These are phyloP conservation scores for Ascochyta clinopodiicola DNA, from an alignment of 2,329 filamentous ascomycete species.

Conservation along the genomic window DNA sequence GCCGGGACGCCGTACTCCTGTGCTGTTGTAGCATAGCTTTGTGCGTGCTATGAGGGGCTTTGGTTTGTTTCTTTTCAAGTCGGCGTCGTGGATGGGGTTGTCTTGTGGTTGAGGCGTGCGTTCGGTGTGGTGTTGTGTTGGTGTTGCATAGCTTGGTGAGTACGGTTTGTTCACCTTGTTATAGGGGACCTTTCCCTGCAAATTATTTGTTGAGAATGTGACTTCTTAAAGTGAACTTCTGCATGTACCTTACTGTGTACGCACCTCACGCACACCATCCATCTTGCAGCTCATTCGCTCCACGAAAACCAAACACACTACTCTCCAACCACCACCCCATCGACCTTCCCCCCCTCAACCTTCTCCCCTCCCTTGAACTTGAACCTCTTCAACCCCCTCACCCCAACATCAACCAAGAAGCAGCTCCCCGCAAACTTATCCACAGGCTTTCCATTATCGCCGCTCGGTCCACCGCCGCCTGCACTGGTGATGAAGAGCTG, in stretches of 20 bases:
- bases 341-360: conserved; percentile 39
- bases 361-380: conserved; percentile 43
- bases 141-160: too few relatives aligned
- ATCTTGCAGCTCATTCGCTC: neutral
- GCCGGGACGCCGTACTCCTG: too few relatives aligned
- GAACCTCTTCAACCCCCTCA: conserved; percentile 60
- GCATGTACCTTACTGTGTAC: neutral
- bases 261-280: neutral
- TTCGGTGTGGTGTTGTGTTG: too few relatives aligned
- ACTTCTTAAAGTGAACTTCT: too few relatives aligned
- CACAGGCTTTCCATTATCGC: conserved; percentile 66
- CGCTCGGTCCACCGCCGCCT: conserved; percentile 44
- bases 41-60: too few relatives aligned
- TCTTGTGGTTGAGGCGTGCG: too few relatives aligned
- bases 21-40: too few relatives aligned
- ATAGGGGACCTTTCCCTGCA: too few relatives aligned
- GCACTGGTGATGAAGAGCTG: conserved; percentile 82
- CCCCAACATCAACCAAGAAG: conserved; percentile 79
- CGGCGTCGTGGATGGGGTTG: too few relatives aligned
- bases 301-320: conserved; percentile 4
- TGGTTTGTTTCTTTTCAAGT: too few relatives aligned
- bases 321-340: conserved; percentile 36
- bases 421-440: conserved; percentile 72
- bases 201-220: too few relatives aligned
- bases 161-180: too few relatives aligned